Conservation (phyloP, 2,329 filamentous ascomycete genomes). For the Fusarium sp. region DNA sequence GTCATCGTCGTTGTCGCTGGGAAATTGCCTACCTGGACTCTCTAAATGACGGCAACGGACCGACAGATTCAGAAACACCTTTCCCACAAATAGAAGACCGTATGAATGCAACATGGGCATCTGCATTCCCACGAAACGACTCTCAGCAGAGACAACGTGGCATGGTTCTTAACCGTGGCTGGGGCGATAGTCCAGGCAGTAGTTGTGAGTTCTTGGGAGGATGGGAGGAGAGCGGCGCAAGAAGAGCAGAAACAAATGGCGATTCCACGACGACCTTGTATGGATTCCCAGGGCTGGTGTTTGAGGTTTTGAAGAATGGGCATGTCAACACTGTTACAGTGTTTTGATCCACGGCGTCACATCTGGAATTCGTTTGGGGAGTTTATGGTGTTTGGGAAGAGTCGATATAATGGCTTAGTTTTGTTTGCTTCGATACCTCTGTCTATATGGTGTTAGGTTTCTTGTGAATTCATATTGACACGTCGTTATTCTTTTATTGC, state of each 20-base stretch:
- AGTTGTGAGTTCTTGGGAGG: slow-evolving; percentile 87
- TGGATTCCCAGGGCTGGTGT: slow-evolving; percentile 92
- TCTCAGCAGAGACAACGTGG: slow-evolving; percentile 67
- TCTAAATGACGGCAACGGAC: slow-evolving; percentile 55
- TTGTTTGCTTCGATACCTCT: slow-evolving; percentile 18
- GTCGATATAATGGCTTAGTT: not conserved
- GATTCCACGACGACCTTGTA: slow-evolving; percentile 84
- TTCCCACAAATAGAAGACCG: slow-evolving; percentile 79
- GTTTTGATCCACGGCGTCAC: slow-evolving; percentile 65
- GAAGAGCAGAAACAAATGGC: slow-evolving; percentile 64
- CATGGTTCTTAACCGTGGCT: slow-evolving; percentile 93
- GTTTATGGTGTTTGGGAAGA: slow-evolving; percentile 33
- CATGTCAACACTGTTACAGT: slow-evolving; percentile 90
- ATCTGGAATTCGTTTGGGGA: not conserved
- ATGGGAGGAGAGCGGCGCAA: slow-evolving; percentile 80
- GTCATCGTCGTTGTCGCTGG: slow-evolving; percentile 91
- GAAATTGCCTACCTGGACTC: slow-evolving; percentile 71
- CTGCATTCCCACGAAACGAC: slow-evolving; percentile 68
- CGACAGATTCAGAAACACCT: slow-evolving; percentile 78
- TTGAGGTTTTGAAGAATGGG: slow-evolving; percentile 95
- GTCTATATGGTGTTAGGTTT: slow-evolving; percentile 7
- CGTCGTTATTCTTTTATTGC: not conserved
- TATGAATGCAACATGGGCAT: slow-evolving; percentile 77
- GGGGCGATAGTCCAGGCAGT: slow-evolving; percentile 91
- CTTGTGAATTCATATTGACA: not conserved